Evolutionary conservation across 192 early-diverging fungal species (phyloP).

Genomic region (Podila epicladia): DNA sequence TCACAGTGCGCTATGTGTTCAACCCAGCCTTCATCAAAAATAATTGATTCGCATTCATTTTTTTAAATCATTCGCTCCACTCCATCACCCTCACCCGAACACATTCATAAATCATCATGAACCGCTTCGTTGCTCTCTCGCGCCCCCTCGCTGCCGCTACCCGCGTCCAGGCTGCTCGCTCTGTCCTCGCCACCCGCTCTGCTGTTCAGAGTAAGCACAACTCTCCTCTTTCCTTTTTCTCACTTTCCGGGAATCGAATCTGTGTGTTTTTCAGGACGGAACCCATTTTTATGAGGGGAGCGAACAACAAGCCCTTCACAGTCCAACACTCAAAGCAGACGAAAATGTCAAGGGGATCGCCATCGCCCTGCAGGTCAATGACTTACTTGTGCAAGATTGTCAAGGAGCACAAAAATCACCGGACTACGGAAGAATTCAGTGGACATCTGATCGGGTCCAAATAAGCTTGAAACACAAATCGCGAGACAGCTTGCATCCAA

Average conservation of each 20-base stretch:
- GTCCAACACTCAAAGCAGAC: too few relatives aligned
- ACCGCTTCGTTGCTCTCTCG: conserved; percentile 34
- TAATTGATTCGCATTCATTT: background rate
- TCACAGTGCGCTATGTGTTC: too few relatives aligned
- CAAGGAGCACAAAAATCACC: too few relatives aligned
- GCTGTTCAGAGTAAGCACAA: conserved; percentile 44
- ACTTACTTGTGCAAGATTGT: too few relatives aligned
- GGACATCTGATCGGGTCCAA: too few relatives aligned
- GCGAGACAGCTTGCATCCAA: too few relatives aligned
- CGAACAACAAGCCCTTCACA: too few relatives aligned
- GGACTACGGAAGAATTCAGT: too few relatives aligned
- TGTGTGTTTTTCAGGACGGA: background rate
- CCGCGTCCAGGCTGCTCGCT: conserved; percentile 29
- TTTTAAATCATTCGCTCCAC: background rate
- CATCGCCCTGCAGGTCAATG: too few relatives aligned
- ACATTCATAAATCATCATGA: conserved; percentile 10
- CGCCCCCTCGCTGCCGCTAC: conserved; percentile 37
- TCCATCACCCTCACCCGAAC: conserved; percentile 2
- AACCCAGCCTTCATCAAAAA: background rate
- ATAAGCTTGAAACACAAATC: too few relatives aligned
- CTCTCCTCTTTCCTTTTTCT: background rate
- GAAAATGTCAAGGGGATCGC: too few relatives aligned
- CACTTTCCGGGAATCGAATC: background rate
- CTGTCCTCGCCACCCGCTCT: conserved; percentile 32
- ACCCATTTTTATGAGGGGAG: background rate